phyloP scores from a whole-genome alignment of 306 rosid species.

The Ziziphus jujuba region DNA sequence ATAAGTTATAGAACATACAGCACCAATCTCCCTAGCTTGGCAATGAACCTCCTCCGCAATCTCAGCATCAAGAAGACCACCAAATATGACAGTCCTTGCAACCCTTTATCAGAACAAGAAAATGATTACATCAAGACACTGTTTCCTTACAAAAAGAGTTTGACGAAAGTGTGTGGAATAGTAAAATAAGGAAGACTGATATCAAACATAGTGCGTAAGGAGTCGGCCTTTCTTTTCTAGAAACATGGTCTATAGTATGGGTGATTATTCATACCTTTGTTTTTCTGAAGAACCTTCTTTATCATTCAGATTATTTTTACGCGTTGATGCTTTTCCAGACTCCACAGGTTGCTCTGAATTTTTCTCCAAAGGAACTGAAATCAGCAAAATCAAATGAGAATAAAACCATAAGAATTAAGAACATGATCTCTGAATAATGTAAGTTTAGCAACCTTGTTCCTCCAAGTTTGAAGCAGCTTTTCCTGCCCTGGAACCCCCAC shows the following conservation, averaged over 20 bases:
- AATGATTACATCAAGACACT: slow-evolving; percentile 15
- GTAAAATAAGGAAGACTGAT: not conserved
- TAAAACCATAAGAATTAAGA: slow-evolving; percentile 22
- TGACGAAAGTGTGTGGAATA: not conserved
- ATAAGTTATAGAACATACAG: slow-evolving; percentile 67
- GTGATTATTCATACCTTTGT: slow-evolving; percentile 54
- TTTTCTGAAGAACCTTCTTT: slow-evolving; percentile 71
- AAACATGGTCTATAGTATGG: not conserved
- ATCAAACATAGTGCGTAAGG: not conserved
- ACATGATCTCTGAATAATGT: slow-evolving; percentile 3
- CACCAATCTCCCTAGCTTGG: slow-evolving; percentile 64
- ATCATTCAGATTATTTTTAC: slow-evolving; percentile 47
- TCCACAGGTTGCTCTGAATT: slow-evolving; percentile 48
- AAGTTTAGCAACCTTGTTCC: slow-evolving; percentile 55
- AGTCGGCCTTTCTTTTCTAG: too few species aligned
- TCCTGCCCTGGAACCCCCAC: slow-evolving; percentile 29
- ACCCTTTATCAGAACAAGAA: slow-evolving; percentile 56
- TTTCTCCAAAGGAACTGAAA: slow-evolving; percentile 19
- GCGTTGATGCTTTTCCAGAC: slow-evolving; percentile 46
- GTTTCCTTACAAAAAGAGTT: not conserved
- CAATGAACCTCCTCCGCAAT: slow-evolving; percentile 78
- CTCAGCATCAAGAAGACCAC: slow-evolving; percentile 67
- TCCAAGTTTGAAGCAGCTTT: slow-evolving; percentile 44
- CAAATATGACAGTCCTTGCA: slow-evolving; percentile 87
- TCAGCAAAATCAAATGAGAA: slow-evolving; percentile 24